These are phyloP conservation scores for Phaseolus lunatus DNA, from an alignment of 306 rosid species.

Conservation along the genomic window DNA sequence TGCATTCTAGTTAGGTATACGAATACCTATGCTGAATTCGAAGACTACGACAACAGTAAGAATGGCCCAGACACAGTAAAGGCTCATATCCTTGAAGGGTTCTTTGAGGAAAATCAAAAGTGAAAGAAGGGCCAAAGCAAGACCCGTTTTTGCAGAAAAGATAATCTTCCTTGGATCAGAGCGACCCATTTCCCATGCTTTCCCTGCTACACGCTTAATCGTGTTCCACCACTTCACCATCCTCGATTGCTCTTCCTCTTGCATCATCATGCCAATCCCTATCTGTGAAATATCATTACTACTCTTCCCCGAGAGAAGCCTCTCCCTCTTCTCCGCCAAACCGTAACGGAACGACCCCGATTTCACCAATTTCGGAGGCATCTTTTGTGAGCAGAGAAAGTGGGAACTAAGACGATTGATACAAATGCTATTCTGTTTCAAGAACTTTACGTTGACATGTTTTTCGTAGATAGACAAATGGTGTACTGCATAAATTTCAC, in stretches of 20 bases:
- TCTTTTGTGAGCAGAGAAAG: neutral
- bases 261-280: slow-evolving; percentile 40
- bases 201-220: slow-evolving; percentile 39
- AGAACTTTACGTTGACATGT: neutral
- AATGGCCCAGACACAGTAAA: slow-evolving; percentile 84
- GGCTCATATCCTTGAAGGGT: slow-evolving; percentile 64
- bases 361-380: slow-evolving; percentile 53
- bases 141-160: slow-evolving; percentile 85
- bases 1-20: neutral
- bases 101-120: slow-evolving; percentile 75
- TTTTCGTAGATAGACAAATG: neutral
- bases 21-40: slow-evolving; percentile 85
- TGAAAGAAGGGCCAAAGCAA: slow-evolving; percentile 78
- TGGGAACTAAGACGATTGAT: neutral
- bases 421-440: neutral
- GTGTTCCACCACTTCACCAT: slow-evolving; percentile 39
- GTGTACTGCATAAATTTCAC: neutral
- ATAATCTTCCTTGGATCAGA: slow-evolving; percentile 86
- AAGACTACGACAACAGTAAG: slow-evolving; percentile 93
- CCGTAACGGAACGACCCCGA: slow-evolving; percentile 69
- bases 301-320: slow-evolving; percentile 56
- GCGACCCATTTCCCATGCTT: slow-evolving; percentile 70
- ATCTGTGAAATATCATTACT: slow-evolving; percentile 48
- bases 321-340: slow-evolving; percentile 74
- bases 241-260: slow-evolving; percentile 36